These are phyloP conservation scores for Quercus variabilis DNA, from an alignment of 306 rosid genomes.

Conservation along the genomic window DNA sequence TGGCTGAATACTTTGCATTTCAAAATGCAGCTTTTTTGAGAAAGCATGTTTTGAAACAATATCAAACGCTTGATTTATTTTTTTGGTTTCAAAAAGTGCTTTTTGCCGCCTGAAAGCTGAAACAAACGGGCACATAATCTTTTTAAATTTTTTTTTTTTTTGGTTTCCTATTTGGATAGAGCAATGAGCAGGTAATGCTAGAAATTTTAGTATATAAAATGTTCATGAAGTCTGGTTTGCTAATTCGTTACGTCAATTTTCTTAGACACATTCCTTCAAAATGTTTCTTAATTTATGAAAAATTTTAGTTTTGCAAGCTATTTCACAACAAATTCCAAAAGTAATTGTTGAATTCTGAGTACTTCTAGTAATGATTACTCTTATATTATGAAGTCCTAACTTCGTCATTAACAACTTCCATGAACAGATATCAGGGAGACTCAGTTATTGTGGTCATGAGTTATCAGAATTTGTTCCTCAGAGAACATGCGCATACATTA, in stretches of 20 bases:
- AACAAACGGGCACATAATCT: neutral
- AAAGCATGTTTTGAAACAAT: no score
- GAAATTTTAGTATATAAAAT: neutral
- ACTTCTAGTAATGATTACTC: neutral
- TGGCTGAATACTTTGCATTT: no score
- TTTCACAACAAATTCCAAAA: neutral
- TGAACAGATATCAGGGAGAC: constrained; percentile 59
- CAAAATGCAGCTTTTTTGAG: no score
- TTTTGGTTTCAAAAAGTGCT: no score
- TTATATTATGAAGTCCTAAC: constrained; percentile 1
- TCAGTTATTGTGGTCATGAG: constrained; percentile 89
- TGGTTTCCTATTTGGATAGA: neutral
- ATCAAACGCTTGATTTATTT: no score
- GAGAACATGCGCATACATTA: constrained; percentile 86
- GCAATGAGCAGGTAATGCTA: neutral
- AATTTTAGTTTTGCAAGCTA: neutral
- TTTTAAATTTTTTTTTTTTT: neutral
- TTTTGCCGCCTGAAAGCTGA: no score
- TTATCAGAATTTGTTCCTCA: constrained; percentile 79
- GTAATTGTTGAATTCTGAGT: neutral
- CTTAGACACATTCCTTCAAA: neutral
- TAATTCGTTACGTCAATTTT: neutral
- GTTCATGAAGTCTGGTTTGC: neutral
- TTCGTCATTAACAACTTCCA: constrained; percentile 10
- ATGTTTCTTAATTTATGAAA: neutral